Evolutionary conservation across 352 stramenopile species (phyloP).

Genomic region (Globisporangium okanoganense): DNA sequence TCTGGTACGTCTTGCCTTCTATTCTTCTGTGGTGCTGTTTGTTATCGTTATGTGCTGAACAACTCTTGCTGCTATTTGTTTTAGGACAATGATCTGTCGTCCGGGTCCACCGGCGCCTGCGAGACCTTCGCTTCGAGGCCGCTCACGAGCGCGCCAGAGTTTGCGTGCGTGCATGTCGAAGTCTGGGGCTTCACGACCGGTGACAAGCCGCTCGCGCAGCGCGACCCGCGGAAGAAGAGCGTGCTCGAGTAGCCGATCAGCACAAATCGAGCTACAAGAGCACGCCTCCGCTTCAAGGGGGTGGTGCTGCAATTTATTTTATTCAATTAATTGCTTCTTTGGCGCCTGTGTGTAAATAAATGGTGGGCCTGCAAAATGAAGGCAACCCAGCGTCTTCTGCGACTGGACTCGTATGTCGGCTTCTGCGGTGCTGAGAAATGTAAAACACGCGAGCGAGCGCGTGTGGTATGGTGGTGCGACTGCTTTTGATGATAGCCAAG

Average conservation of each 20-base stretch:
- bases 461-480: not conserved
- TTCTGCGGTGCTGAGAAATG: not conserved
- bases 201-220: constrained; percentile 36
- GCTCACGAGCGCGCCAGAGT: constrained; percentile 74
- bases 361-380: not conserved
- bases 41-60: constrained; percentile 2
- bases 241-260: constrained; percentile 61
- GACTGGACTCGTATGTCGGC: not conserved
- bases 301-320: not conserved
- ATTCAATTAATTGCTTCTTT: not conserved
- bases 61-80: not conserved
- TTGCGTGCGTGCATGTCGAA: constrained; percentile 78
- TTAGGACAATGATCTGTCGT: constrained; percentile 82
- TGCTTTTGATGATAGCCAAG: not conserved
- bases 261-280: not conserved
- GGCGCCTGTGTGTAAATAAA: not conserved
- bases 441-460: not conserved
- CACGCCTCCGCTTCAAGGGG: not conserved
- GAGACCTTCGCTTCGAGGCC: constrained; percentile 86
- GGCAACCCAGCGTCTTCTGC: not conserved
- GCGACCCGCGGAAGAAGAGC: constrained; percentile 50
- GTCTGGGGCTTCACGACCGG: constrained; percentile 81
- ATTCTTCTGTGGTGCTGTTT: not conserved
- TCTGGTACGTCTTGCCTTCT: constrained; percentile 44
- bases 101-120: constrained; percentile 79